These are phyloP conservation scores for Fusarium beomiforme DNA, from an alignment of 2,329 filamentous ascomycete species.

Conservation along the genomic window DNA sequence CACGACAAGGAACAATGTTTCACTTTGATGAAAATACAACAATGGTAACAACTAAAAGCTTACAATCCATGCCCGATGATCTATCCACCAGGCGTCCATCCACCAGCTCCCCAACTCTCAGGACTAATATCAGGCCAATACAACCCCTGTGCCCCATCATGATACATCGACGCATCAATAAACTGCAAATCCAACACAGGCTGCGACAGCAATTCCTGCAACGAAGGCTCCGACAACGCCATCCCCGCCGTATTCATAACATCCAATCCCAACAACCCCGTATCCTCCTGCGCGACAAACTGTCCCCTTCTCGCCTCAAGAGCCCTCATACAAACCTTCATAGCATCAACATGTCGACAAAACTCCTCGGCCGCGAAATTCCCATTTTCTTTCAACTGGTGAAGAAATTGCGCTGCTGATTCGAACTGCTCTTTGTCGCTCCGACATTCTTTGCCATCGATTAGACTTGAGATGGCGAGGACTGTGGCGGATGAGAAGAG, in stretches of 20 bases:
- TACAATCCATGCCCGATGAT: fast-evolving
- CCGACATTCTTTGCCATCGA: slow-evolving; percentile 44
- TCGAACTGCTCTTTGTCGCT: slow-evolving; percentile 54
- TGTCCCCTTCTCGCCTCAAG: slow-evolving; percentile 31
- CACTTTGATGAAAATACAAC: no score
- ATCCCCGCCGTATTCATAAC: slow-evolving; percentile 47
- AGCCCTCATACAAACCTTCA: slow-evolving; percentile 43
- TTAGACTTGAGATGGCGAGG: slow-evolving; percentile 55
- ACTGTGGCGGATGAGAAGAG: slow-evolving; percentile 58
- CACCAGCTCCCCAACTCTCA: slow-evolving; percentile 36
- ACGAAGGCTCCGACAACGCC: slow-evolving; percentile 48
- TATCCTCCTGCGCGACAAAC: slow-evolving; percentile 1
- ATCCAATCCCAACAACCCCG: slow-evolving; percentile 28
- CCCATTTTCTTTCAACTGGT: slow-evolving; percentile 51
- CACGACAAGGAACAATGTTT: no score
- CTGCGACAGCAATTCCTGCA: slow-evolving; percentile 49
- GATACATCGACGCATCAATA: slow-evolving; percentile 45
- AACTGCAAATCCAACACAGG: slow-evolving; percentile 48
- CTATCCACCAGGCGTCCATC: slow-evolving; percentile 20
- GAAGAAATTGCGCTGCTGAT: slow-evolving; percentile 50
- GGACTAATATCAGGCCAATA: slow-evolving; percentile 44
- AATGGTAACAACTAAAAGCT: no score
- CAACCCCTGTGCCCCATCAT: slow-evolving; percentile 36
- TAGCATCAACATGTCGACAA: slow-evolving; percentile 52
- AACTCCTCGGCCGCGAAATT: slow-evolving; percentile 56